Conservation (phyloP, 305 asterid genomes). For the Fraxinus platypoda region DNA sequence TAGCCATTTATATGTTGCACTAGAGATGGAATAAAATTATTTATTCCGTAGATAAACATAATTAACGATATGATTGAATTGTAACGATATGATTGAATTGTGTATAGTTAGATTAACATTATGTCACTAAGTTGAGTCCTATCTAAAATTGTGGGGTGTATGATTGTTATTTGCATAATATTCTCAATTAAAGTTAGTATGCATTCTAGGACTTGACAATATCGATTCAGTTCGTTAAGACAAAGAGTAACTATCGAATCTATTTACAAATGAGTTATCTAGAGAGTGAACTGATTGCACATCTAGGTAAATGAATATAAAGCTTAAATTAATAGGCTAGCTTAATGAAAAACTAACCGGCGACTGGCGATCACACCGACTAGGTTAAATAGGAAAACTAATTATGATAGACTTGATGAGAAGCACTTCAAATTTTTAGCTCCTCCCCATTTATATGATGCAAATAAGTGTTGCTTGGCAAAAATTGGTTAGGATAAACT, state of each 20-base stretch:
- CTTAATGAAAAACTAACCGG: no score
- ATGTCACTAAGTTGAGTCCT: background rate
- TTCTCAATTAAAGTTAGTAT: background rate
- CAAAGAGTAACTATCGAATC: background rate
- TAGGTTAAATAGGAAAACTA: no score
- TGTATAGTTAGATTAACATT: no score
- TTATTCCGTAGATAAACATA: background rate
- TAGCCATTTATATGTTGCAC: background rate
- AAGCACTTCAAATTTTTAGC: background rate
- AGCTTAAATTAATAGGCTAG: no score
- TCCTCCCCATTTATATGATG: background rate
- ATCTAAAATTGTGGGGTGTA: background rate
- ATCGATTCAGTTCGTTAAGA: no score
- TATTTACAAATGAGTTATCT: background rate
- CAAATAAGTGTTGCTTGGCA: background rate
- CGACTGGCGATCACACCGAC: no score
- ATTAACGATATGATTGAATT: background rate
- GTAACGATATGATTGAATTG: background rate
- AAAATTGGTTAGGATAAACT: background rate
- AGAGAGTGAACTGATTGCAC: background rate
- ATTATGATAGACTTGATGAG: background rate
- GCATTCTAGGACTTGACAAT: background rate
- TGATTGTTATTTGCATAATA: background rate
- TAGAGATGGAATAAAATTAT: background rate
- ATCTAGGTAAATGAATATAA: background rate